phyloP scores from a whole-genome alignment of 2,329 filamentous ascomycete genomes.

The Albifimbria verrucaria region DNA sequence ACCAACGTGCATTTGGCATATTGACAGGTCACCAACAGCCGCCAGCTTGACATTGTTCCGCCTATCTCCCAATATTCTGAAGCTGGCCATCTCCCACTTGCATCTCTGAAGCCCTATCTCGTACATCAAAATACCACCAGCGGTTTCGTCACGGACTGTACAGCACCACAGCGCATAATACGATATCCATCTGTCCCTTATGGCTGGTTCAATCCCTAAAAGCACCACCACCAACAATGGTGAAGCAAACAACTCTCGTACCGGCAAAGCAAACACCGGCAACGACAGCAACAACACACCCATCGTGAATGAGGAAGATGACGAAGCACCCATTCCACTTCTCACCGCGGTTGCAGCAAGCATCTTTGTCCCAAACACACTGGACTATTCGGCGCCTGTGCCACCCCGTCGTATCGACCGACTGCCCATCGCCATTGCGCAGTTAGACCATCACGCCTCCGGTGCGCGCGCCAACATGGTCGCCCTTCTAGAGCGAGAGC shows the following conservation, averaged over 20 bases:
- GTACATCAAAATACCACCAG: too few species aligned
- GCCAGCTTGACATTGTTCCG: too few species aligned
- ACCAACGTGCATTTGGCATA: too few species aligned
- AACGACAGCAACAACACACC: not conserved
- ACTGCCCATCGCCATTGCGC: slow-evolving; percentile 16
- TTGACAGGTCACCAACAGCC: too few species aligned
- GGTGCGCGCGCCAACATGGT: slow-evolving; percentile 27
- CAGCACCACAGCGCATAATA: too few species aligned
- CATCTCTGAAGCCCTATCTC: too few species aligned
- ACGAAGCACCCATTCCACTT: slow-evolving; percentile 12
- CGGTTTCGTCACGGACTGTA: too few species aligned
- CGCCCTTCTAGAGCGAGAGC: slow-evolving; percentile 25
- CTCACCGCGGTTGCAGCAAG: slow-evolving; percentile 21
- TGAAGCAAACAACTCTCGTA: too few species aligned
- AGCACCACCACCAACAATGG: slow-evolving; percentile 5
- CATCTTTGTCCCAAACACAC: slow-evolving; percentile 31
- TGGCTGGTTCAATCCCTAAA: not conserved
- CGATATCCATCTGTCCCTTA: too few species aligned
- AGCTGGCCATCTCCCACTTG: too few species aligned
- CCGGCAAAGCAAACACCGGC: too few species aligned
- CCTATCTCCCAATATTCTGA: too few species aligned
- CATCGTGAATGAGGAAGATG: slow-evolving; percentile 6
- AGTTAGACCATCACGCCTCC: slow-evolving; percentile 20
- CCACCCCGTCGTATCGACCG: slow-evolving; percentile 11
- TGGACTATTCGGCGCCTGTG: slow-evolving; percentile 16